Base-by-base conservation (phyloP, 345 rosid genomes). In the Citrus medica region DNA sequence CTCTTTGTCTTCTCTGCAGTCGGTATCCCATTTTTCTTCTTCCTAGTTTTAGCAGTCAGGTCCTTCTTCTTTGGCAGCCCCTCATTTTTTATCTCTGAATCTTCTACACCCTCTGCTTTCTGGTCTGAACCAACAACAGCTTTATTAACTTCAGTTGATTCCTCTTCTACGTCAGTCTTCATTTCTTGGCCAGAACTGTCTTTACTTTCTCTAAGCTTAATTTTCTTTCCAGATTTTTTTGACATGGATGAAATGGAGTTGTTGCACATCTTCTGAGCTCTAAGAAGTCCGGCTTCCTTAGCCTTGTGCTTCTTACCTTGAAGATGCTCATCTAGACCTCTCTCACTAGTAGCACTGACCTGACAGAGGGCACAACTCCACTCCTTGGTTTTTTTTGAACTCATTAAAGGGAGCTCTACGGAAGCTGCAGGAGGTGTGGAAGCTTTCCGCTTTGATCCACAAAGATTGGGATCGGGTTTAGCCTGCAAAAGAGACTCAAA, bases 321-420 rank as follows among this genome's bases (percentile, higher is more conserved):
- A 22, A 87, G 83, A 63, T 87, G 87, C 8, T 85, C 81, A 7
- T 79, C 73, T 77, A 90, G 82, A 78, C 78, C 87, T 63, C 35
- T 82, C 80, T 84, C 87, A 42, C 85, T 75, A 7, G 88, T 82
- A 24, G 81, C 74, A 55, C 77, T 76, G 62, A 86, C 86, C 78
- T 61, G 79, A 80, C 94, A 90, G 19, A 85, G 74, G 30, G 91
- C 86, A 79, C 93, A 88, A 55, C 85, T 88, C 90, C 86, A 87
- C 63, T 83, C 83, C 79, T 81, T 77, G 4, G 77, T 64, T 83
- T 85, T 84, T 79, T 79, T 80, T 67, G 51, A 62, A 71, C 67
- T 76, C 42, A 25, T 69, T 38, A 61, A 21, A 59, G 71, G 63
- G 67, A 61, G 83, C 79, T 73, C 77, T 21, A 38, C 61, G 13